These are phyloP conservation scores for Exophiala xenobiotica DNA, from an alignment of 2,329 filamentous ascomycete species.

Conservation along the genomic window DNA sequence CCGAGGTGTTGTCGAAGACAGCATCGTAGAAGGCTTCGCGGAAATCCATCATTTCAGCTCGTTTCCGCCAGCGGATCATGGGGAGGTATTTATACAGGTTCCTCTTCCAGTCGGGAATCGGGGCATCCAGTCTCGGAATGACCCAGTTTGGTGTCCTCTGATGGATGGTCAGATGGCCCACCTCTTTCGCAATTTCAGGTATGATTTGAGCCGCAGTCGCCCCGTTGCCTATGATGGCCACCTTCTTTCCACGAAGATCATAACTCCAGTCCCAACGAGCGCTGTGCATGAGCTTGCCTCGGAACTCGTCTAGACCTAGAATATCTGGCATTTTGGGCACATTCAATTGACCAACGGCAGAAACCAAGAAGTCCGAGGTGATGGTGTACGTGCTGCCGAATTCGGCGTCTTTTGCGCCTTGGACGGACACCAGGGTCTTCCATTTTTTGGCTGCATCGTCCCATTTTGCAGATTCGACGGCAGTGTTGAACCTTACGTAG, in stretches of 20 bases:
- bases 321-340: conserved; percentile 44
- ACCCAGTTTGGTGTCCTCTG: conserved; percentile 62
- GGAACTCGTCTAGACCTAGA: conserved; percentile 32
- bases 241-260: conserved; percentile 53
- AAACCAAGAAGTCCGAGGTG: conserved; percentile 56
- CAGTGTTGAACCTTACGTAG: conserved; percentile 60
- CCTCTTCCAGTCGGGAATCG: conserved; percentile 45
- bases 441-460: conserved; percentile 50
- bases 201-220: conserved; percentile 60
- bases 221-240: conserved; percentile 62
- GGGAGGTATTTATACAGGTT: conserved; percentile 52
- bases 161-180: conserved; percentile 53
- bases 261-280: conserved; percentile 51
- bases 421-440: conserved; percentile 44
- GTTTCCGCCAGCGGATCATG: conserved; percentile 50
- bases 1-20: conserved; percentile 41
- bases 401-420: conserved; percentile 56
- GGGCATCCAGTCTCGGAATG: conserved; percentile 52
- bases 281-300: conserved; percentile 35
- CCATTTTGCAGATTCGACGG: conserved; percentile 56
- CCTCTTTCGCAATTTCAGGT: conserved; percentile 55
- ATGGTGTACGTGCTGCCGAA: conserved; percentile 54
- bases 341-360: conserved; percentile 60
- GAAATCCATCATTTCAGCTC: conserved; percentile 54
- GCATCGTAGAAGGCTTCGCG: conserved; percentile 52